A percentile compares a stretch with the other conserved stretches of the same genome.
phyloP scores from a whole-genome alignment of 768 basidiomycete species.

The Lyophyllum semitale region DNA sequence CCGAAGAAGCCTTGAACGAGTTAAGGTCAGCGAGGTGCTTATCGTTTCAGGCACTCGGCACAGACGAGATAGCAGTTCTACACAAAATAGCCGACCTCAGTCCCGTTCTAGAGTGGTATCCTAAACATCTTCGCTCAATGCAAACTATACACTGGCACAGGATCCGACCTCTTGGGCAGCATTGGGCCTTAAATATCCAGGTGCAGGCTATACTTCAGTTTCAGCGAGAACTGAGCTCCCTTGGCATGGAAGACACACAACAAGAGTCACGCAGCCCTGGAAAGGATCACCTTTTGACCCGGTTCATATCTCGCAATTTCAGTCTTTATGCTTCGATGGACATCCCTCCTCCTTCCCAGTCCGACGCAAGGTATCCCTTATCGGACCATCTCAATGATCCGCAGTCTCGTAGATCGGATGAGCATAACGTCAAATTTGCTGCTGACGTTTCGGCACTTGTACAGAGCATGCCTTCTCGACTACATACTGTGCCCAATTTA shows the following conservation, averaged over 20 bases:
- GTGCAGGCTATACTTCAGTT: constrained; percentile 30
- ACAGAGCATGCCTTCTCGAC: background rate
- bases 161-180: constrained; percentile 28
- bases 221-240: constrained; percentile 12
- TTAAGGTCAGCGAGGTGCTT: constrained; percentile 36
- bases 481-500: constrained; percentile 9
- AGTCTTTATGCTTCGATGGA: background rate
- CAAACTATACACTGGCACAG: constrained; percentile 38
- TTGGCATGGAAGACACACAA: background rate
- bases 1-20: constrained; percentile 41
- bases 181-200: constrained; percentile 25
- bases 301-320: background rate
- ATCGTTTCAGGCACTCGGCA: constrained; percentile 39
- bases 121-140: constrained; percentile 36
- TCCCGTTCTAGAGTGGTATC: constrained; percentile 39
- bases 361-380: background rate
- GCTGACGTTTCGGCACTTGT: background rate
- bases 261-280: background rate
- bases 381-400: background rate
- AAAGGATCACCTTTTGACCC: background rate
- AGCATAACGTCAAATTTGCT: background rate
- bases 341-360: background rate
- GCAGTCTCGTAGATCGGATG: background rate
- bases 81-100: constrained; percentile 31
- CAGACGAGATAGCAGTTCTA: constrained; percentile 32